Conservation (phyloP, 495 filamentous ascomycete genomes). For the Tuber magnatum region DNA sequence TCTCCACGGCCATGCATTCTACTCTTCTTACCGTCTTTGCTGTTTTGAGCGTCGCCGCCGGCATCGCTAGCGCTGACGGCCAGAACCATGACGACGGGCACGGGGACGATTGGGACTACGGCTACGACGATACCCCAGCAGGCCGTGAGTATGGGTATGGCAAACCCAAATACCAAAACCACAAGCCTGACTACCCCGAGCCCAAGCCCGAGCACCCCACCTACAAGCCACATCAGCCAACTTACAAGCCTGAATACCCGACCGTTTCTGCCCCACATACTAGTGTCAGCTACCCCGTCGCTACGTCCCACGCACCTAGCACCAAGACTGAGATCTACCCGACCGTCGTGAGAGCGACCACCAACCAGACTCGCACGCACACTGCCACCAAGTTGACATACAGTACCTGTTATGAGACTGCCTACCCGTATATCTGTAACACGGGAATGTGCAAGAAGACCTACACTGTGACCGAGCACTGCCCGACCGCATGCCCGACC, state of each 20-base stretch:
- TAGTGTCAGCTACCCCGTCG: slow-evolving; percentile 14
- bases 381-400: slow-evolving; percentile 25
- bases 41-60: slow-evolving; percentile 18
- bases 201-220: slow-evolving; percentile 10
- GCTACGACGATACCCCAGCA: slow-evolving; percentile 18
- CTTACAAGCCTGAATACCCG: slow-evolving; percentile 1
- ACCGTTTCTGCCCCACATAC: slow-evolving; percentile 6
- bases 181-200: slow-evolving; percentile 9
- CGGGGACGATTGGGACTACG: slow-evolving; percentile 22
- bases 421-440: slow-evolving; percentile 29
- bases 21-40: slow-evolving; percentile 18
- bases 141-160: slow-evolving; percentile 33
- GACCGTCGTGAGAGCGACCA: slow-evolving; percentile 10
- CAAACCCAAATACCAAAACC: slow-evolving; percentile 17
- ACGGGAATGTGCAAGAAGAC: slow-evolving; percentile 34
- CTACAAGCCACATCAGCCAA: slow-evolving; percentile 3
- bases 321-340: slow-evolving; percentile 9
- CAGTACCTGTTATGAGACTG: slow-evolving; percentile 34
- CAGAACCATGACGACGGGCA: not conserved
- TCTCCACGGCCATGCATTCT: slow-evolving; percentile 15
- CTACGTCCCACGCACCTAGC: slow-evolving; percentile 16
- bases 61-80: slow-evolving; percentile 18
- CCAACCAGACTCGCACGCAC: slow-evolving; percentile 23
- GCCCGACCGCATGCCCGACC: slow-evolving; percentile 28
- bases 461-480: slow-evolving; percentile 36